Evolutionary conservation across 768 basidiomycete genomes (phyloP), one percentile per base, ranked within the genome.

Genomic region (Rhizopogon salebrosus): DNA sequence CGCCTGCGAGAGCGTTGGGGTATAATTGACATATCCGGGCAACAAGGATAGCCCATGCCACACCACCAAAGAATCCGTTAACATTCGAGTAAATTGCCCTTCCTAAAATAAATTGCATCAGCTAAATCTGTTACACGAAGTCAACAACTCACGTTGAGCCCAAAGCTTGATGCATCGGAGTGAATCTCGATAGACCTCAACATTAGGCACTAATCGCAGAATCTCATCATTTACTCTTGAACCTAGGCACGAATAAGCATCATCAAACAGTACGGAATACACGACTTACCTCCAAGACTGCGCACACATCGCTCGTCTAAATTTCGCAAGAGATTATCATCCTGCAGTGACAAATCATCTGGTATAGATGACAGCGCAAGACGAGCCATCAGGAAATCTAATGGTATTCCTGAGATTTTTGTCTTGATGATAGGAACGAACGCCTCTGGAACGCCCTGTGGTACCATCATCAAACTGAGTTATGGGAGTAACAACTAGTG

Each of bases 11-110:
- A 7, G 93, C 95, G 56, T 87, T 97, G 27, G 97, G 97, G 69
- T 98, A 99, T 51, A 99, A 72, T 64, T 99, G 97, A 73, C 97
- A 99, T 79, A 98, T 94, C 69, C 97, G 86, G 48, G 97, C 97
- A n/a, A 98, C 95, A 37, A 98, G 82, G 77, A 98, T 89, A 3
- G 95, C 92, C 97, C 97, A 99, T 26, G 95, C 95, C 2, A 98
- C 95, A 63, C 97, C 97, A 52, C 97, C 97, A 29, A 95, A 80
- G 69, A 98, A 99, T 18, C 95, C 97, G 61, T 93, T 93, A 10
- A 98, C 92, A 68, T 99, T 99, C 1, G 94, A 95, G 70, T 98
- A 98, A 55, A 99, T 95, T 23, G 95, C 97, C 72, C 94, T 80
- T 61, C 85, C 95, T 98, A 63, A 39, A 24, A 27, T 40, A 40